Evolutionary conservation across 208 protist species (phyloP).

Genomic region (Wallacemonas rigidus): DNA sequence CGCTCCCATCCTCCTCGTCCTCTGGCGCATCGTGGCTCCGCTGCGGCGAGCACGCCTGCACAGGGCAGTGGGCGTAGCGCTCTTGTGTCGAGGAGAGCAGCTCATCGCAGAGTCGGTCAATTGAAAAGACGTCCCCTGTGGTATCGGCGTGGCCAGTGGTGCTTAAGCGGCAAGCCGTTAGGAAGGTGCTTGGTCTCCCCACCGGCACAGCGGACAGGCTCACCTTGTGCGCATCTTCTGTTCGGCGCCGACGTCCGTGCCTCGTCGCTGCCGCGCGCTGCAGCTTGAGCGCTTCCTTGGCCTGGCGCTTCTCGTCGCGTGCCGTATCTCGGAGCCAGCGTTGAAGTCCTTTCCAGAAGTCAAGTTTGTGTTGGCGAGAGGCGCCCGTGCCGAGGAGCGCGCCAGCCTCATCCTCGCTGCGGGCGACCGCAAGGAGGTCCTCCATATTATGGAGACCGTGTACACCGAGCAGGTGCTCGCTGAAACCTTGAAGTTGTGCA

Average conservation of each 20-base stretch:
- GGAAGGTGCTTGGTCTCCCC: no score
- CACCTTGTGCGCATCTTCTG: no score
- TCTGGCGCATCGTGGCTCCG: neutral
- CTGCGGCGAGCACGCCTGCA: neutral
- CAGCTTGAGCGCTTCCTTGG: neutral
- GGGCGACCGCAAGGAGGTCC: slow-evolving; percentile 35
- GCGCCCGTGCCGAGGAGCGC: slow-evolving; percentile 54
- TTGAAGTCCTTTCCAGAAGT: slow-evolving; percentile 64
- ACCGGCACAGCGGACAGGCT: no score
- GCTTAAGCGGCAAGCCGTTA: neutral
- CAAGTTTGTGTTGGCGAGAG: slow-evolving; percentile 58
- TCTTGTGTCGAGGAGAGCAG: neutral
- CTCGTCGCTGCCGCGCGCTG: neutral
- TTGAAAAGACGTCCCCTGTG: neutral
- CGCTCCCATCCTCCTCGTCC: neutral
- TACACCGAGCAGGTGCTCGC: slow-evolving; percentile 37
- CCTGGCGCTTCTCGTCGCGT: slow-evolving; percentile 16
- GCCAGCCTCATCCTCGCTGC: slow-evolving; percentile 38
- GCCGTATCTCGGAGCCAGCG: slow-evolving; percentile 30
- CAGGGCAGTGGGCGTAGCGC: neutral
- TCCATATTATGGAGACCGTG: slow-evolving; percentile 43
- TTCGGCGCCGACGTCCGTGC: neutral
- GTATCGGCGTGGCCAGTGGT: neutral
- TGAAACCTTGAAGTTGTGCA: slow-evolving; percentile 80
- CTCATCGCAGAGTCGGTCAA: slow-evolving; percentile 16